Evolutionary conservation across 1,139 yeast genomes (phyloP).

Genomic region (Saccharomyces hybrid): DNA sequence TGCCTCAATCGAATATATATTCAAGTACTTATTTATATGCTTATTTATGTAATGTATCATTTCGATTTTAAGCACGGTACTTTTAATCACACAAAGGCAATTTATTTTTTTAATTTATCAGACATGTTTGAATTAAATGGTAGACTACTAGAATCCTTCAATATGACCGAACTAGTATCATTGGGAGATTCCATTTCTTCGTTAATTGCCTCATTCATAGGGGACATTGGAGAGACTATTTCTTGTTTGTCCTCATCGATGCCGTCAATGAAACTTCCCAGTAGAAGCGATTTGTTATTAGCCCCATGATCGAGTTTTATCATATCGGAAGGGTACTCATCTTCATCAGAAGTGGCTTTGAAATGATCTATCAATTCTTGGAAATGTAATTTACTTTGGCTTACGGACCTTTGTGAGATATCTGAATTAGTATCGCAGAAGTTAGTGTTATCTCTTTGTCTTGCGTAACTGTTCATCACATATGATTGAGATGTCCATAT

Average conservation of each 20-base stretch:
- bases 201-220: constrained; percentile 3
- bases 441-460: constrained; percentile 5
- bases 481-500: constrained; percentile 22
- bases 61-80: constrained; percentile 1
- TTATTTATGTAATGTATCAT: not conserved
- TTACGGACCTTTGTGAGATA: constrained; percentile 17
- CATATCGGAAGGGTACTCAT: constrained; percentile 5
- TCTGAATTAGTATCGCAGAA: constrained; percentile 11
- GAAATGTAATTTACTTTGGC: constrained; percentile 19
- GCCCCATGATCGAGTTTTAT: not conserved
- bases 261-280: not conserved
- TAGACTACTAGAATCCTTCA: not conserved
- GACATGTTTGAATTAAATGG: not conserved
- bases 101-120: constrained; percentile 7
- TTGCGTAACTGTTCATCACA: constrained; percentile 7
- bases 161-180: constrained; percentile 13
- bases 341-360: constrained; percentile 17
- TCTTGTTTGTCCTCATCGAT: not conserved
- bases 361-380: constrained; percentile 27
- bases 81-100: not conserved
- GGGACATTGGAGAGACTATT: not conserved
- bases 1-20: not conserved
- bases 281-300: constrained; percentile 1
- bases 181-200: constrained; percentile 11
- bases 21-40: not conserved